Conservation (phyloP, 495 filamentous ascomycete genomes). For the Cercophora scortea region DNA sequence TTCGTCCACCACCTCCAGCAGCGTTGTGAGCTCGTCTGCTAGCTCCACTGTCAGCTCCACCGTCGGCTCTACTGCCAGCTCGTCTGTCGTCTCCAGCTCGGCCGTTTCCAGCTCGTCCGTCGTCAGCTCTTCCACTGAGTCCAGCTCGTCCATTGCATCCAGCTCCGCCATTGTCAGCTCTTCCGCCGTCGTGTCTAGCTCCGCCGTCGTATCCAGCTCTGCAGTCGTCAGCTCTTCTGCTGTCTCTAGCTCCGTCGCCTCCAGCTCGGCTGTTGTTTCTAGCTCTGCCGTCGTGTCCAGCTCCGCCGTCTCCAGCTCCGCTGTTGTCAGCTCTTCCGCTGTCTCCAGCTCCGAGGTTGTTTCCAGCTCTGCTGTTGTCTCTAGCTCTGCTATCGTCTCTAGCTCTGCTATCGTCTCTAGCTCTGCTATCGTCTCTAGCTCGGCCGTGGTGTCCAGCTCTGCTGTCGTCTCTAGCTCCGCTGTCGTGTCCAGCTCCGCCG, state of each 20-base stretch:
- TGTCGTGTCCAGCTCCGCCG: not conserved
- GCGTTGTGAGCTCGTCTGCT: not conserved
- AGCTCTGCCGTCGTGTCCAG: conserved; percentile 4
- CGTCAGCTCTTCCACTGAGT: not conserved
- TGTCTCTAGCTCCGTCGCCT: not conserved
- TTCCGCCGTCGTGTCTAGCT: not conserved
- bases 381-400: not conserved
- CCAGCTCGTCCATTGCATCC: not conserved
- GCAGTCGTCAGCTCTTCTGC: not conserved
- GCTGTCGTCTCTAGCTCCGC: not conserved
- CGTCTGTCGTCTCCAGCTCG: conserved; percentile 10
- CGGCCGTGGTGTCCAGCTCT: not conserved
- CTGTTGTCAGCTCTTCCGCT: not conserved
- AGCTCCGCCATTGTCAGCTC: not conserved
- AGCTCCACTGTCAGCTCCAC: conserved; percentile 14
- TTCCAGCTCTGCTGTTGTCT: not conserved
- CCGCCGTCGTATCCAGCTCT: not conserved
- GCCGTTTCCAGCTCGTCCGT: not conserved
- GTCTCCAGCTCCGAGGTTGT: not conserved
- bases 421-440: not conserved
- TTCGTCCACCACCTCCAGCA: conserved; percentile 6
- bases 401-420: not conserved
- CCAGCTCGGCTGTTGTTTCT: conserved; percentile 3
- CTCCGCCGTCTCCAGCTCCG: not conserved
- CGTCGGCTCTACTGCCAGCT: conserved; percentile 30